Conservation (phyloP, 2,329 filamentous ascomycete genomes). For the Colletotrichum lupini region DNA sequence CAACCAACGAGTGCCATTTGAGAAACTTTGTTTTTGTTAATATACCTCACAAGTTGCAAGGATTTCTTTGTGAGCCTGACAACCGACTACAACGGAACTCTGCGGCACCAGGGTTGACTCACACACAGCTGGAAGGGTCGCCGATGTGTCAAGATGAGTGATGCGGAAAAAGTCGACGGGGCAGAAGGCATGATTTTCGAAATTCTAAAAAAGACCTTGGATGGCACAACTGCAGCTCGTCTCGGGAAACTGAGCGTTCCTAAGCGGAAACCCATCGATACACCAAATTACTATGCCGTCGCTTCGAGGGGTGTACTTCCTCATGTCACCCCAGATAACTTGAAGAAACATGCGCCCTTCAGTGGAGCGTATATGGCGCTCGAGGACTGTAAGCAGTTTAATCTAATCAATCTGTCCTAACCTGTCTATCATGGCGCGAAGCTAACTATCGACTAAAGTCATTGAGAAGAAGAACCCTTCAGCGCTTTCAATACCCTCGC, state of each 20-base stretch:
- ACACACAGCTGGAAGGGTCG: background rate
- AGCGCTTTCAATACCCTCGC: constrained; percentile 48
- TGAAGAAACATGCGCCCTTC: constrained; percentile 73
- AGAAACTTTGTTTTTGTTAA: background rate
- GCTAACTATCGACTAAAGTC: constrained; percentile 51
- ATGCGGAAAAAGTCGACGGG: constrained; percentile 32
- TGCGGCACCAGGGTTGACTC: constrained; percentile 8
- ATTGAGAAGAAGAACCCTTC: constrained; percentile 65
- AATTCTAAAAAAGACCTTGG: constrained; percentile 54
- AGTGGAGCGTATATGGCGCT: constrained; percentile 82
- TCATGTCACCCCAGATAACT: constrained; percentile 88
- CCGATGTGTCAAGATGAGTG: constrained; percentile 37
- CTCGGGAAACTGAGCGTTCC: constrained; percentile 74
- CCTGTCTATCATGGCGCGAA: background rate
- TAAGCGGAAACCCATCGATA: constrained; percentile 75
- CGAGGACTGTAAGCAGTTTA: constrained; percentile 83
- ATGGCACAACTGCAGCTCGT: constrained; percentile 63
- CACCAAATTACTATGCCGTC: constrained; percentile 83
- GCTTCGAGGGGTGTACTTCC: constrained; percentile 88
- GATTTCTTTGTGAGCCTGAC: background rate
- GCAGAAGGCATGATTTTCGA: constrained; percentile 54
- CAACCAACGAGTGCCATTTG: background rate
- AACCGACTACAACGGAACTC: background rate
- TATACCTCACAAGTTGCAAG: background rate
- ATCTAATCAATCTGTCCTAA: constrained; percentile 17